Conservation (phyloP, 148 eudicot genomes). For the Arbutus unedo region DNA sequence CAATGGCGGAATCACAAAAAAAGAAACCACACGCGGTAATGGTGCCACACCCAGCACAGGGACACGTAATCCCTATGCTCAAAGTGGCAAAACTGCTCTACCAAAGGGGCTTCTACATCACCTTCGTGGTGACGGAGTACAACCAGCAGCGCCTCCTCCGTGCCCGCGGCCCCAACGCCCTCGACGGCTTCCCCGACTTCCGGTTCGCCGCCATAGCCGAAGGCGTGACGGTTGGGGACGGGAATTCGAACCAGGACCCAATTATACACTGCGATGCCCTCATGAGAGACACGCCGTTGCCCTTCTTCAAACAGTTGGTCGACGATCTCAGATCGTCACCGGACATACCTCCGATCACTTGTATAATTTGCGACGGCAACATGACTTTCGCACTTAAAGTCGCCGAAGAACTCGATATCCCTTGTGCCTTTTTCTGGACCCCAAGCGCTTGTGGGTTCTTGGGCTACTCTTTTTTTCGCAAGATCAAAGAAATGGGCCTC, state of each 20-base stretch:
- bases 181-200: slow-evolving; percentile 31
- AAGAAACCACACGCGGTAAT: neutral
- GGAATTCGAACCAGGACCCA: slow-evolving; percentile 31
- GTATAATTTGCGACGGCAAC: slow-evolving; percentile 27
- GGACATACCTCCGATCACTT: slow-evolving; percentile 27
- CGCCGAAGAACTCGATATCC: slow-evolving; percentile 35
- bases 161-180: slow-evolving; percentile 29
- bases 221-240: slow-evolving; percentile 34
- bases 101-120: slow-evolving; percentile 30
- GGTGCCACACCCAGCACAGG: neutral
- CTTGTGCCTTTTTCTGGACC: slow-evolving; percentile 21
- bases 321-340: slow-evolving; percentile 13
- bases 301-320: slow-evolving; percentile 30
- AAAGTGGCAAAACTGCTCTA: slow-evolving; percentile 38
- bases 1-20: neutral
- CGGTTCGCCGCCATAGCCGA: slow-evolving; percentile 36
- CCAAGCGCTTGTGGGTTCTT: slow-evolving; percentile 38
- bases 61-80: slow-evolving; percentile 22
- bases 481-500: slow-evolving; percentile 22
- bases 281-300: slow-evolving; percentile 1
- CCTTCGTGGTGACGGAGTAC: slow-evolving; percentile 36
- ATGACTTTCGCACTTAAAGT: slow-evolving; percentile 40
- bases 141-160: slow-evolving; percentile 24
- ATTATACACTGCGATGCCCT: slow-evolving; percentile 17
- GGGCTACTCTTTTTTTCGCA: slow-evolving; percentile 17